These are phyloP conservation scores for Rubia occidens DNA, from an alignment of 305 asterid genomes.

Conservation along the genomic window DNA sequence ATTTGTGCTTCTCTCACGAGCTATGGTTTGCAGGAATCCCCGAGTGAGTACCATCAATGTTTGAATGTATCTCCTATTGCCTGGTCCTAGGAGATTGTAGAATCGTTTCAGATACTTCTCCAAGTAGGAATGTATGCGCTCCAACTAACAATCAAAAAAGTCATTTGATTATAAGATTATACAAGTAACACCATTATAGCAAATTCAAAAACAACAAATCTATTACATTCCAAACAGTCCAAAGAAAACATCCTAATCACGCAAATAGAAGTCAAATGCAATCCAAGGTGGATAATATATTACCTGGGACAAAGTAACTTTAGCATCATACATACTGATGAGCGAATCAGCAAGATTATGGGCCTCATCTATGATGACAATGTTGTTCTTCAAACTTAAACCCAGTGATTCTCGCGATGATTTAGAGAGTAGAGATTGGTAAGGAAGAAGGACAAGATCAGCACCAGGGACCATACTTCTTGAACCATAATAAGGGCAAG, in stretches of 20 bases:
- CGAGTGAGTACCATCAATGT: constrained; percentile 60
- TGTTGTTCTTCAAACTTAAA: constrained; percentile 60
- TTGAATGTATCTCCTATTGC: constrained; percentile 90
- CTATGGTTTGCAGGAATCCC: constrained; percentile 45
- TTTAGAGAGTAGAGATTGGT: constrained; percentile 96
- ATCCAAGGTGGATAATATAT: constrained; percentile 10
- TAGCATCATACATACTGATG: constrained; percentile 77
- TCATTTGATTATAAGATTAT: neutral
- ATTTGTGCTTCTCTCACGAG: constrained; percentile 30
- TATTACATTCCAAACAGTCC: neutral
- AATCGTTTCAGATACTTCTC: constrained; percentile 64
- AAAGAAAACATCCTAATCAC: neutral
- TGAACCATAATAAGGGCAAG: constrained; percentile 95
- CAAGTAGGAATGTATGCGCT: constrained; percentile 49
- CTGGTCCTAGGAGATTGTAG: constrained; percentile 73
- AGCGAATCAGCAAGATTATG: constrained; percentile 97
- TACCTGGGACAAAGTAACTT: constrained; percentile 72
- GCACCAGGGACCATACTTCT: constrained; percentile 70
- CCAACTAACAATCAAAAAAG: constrained; percentile 46
- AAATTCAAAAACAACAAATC: neutral
- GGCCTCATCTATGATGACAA: constrained; percentile 87
- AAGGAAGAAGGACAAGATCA: constrained; percentile 90
- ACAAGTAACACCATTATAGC: neutral
- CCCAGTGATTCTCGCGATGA: constrained; percentile 86
- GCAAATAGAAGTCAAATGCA: neutral